Evolutionary conservation across 371 early-diverging fungal species (phyloP), one percentile per base, ranked within the genome.

Genomic region (Mucor plumbeus): DNA sequence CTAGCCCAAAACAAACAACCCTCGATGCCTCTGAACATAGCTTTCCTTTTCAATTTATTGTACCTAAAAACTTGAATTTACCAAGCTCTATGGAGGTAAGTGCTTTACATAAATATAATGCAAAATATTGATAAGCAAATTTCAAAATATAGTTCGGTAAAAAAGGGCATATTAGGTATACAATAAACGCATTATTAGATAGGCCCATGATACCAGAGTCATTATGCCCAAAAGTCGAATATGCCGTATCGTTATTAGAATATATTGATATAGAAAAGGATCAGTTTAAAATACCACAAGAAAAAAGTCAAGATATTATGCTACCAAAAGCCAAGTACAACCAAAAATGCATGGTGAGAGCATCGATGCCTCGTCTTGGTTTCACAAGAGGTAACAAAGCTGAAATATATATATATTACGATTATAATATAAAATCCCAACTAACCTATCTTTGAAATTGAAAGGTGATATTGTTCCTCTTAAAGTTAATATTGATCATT

Each of bases 71-170:
- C 61, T 48, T 78, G 31, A 48, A 77, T 38, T 48, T 84, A 38
- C 84, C 84, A 7, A 84, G 84, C 43, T 74, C 71, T 9, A 81
- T 81, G 81, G 78, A 81, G 77, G 84, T 81, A 71, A 50, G 43
- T 14, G 13, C 0, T 38, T 1, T 38, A 11, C 5, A 11, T 38
- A 38, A 9, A 26, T 3, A 26, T 26, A 26, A 26, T 26, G 3
- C 26, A 3, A 26, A 1, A 26, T 26, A 26, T 26, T 26, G 26
- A 3, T 26, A 1, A 38, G 1, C 5, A 3, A 38, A 38, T 38
- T 26, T 3, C 26, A 26, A 26, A 26, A 38, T 7, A 4, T 53
- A 72, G 72, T 65, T 72, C 61, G 72, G 72, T 31, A 72, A 72
- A 70, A 76, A 78, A 34, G 71, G 72, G 9, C 69, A 71, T 56